Percentiles rank a stretch among this genome's conserved stretches.
Conservation (phyloP, 2,329 filamentous ascomycete species). For the Trichoderma asperellum region DNA sequence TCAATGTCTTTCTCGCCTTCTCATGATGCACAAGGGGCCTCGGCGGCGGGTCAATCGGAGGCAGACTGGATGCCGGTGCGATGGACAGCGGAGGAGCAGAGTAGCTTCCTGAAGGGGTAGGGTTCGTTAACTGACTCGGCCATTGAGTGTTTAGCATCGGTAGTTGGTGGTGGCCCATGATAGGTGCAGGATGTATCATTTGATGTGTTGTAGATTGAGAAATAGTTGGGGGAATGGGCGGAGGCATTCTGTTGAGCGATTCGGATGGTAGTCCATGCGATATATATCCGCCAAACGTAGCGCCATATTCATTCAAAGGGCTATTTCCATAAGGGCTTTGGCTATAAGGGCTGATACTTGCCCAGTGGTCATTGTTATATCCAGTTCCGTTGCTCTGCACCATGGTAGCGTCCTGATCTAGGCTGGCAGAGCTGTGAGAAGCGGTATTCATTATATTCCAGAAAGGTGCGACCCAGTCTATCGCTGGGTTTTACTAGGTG, state of each 20-base stretch:
- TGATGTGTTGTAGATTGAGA: slow-evolving; percentile 35
- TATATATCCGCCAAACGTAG: slow-evolving; percentile 59
- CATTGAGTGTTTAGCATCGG: slow-evolving; percentile 74
- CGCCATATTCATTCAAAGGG: slow-evolving; percentile 68
- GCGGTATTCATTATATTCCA: slow-evolving; percentile 42
- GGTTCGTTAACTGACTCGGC: slow-evolving; percentile 82
- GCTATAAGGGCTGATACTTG: slow-evolving; percentile 64
- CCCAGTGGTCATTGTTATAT: slow-evolving; percentile 55
- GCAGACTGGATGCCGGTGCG: slow-evolving; percentile 59
- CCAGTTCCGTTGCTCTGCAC: slow-evolving; percentile 40
- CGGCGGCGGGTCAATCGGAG: slow-evolving; percentile 41
- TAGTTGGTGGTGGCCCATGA: slow-evolving; percentile 61
- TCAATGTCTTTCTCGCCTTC: slow-evolving; percentile 83
- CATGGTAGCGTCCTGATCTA: slow-evolving; percentile 41
- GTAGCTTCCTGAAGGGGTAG: slow-evolving; percentile 57
- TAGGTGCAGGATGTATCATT: slow-evolving; percentile 41
- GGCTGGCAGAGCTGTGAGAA: slow-evolving; percentile 39
- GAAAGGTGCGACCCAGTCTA: slow-evolving; percentile 23
- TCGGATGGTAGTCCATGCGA: slow-evolving; percentile 57
- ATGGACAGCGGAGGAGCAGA: slow-evolving; percentile 63
- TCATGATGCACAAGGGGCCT: slow-evolving; percentile 47
- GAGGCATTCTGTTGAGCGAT: slow-evolving; percentile 56
- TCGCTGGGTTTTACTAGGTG: slow-evolving; percentile 23
- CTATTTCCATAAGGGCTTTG: slow-evolving; percentile 57
- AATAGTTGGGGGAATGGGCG: slow-evolving; percentile 56